Base-by-base conservation (phyloP, 2,329 filamentous ascomycete genomes). In the Sclerotinia glacialis region DNA sequence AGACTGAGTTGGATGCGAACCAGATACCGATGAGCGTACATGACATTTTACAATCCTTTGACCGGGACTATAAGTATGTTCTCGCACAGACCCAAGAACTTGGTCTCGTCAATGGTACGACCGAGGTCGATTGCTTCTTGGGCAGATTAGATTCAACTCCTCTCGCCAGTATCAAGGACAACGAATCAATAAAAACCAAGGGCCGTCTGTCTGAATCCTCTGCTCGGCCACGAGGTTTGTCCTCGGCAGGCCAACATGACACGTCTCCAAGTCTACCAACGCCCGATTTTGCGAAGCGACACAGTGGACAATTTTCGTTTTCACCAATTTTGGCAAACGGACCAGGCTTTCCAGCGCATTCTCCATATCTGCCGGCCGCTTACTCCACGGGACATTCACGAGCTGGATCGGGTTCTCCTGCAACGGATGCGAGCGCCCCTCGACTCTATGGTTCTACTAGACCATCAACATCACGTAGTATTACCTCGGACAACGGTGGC, bases 11-110 rank as follows among this genome's bases (percentile, higher is more conserved):
- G 6, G 87, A 88, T 44, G 86, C 90, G 64, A 82, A 82, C 58
- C 79, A 82, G 16, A 81, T 89, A 60, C 84, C 88, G 9, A 86
- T 88, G 18, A 88, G 91, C 62, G 77, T 93, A 23, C 79, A 86
- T 52, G 88, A 94, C 55, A 91, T 98, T 64, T 82, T 93, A 67
- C 85, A 86, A 49, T 86, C 89, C 14, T 98, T 96, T 82, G 84
- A 88, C 62, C 85, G 86, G 21, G 93, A 97, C 74, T 95, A 90
- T 76, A 87, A 85, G 31, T 89, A 89, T 72, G 86, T 90, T 62
- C 89, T 96, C 71, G 87, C 89, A 37, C 85, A 89, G 70, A 82
- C 93, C 26, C 83, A 86, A 70, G 85, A 84, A 58, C 84, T 97
- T 55, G 86, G 87, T 23, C 90, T 97, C 66, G 85, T 93, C 77